Conservation (phyloP, 805 yeast genomes). For the Starmerella gropengiesseri region DNA sequence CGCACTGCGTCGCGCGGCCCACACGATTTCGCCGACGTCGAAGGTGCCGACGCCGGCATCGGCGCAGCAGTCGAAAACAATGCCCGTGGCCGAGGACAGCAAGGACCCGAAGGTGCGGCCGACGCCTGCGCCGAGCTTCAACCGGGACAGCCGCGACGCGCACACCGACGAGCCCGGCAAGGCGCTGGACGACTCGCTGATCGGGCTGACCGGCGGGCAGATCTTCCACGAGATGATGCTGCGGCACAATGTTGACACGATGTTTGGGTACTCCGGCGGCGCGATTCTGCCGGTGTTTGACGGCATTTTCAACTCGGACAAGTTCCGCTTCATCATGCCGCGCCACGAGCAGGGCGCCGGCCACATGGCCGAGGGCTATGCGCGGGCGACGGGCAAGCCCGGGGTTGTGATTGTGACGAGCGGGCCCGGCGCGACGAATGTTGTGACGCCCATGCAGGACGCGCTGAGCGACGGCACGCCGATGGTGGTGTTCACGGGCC, state of each 20-base stretch:
- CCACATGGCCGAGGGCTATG: slow-evolving; percentile 99
- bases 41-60: slow-evolving; percentile 8
- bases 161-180: not conserved
- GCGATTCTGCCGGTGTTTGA: slow-evolving; percentile 97
- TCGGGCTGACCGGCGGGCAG: slow-evolving; percentile 97
- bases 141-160: slow-evolving; percentile 20
- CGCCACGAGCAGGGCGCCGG: slow-evolving; percentile 99
- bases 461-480: slow-evolving; percentile 97
- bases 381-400: slow-evolving; percentile 88
- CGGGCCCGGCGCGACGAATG: slow-evolving; percentile 98
- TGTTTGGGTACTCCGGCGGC: slow-evolving; percentile 98
- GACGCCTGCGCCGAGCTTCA: slow-evolving; percentile 32
- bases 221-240: slow-evolving; percentile 98
- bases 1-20: slow-evolving; percentile 9
- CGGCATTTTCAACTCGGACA: slow-evolving; percentile 83
- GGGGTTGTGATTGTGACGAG: slow-evolving; percentile 98
- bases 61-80: slow-evolving; percentile 9
- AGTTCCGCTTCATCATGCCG: slow-evolving; percentile 84
- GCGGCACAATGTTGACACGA: slow-evolving; percentile 88
- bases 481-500: slow-evolving; percentile 92
- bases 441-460: slow-evolving; percentile 96
- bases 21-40: slow-evolving; percentile 20
- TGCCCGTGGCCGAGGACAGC: slow-evolving; percentile 14
- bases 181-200: slow-evolving; percentile 53
- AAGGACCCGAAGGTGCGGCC: slow-evolving; percentile 24